Conservation (phyloP, 495 filamentous ascomycete species). For the Amniculicola lignicola region DNA sequence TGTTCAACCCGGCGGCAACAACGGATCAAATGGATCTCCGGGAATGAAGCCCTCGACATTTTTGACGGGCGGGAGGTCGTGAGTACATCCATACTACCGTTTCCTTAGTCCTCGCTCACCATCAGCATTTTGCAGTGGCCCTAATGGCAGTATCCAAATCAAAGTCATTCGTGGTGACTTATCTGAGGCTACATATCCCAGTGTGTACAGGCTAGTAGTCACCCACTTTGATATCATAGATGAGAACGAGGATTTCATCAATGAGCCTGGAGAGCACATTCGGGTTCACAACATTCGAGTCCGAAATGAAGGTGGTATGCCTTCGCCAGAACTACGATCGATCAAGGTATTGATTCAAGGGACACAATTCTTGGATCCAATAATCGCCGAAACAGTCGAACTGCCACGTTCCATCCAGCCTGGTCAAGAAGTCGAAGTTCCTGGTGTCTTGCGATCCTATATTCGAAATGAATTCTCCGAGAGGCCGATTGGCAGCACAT, state of each 20-base stretch:
- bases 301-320: slow-evolving; percentile 37
- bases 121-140: slow-evolving; percentile 12
- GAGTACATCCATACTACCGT: neutral
- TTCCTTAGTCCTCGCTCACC: neutral
- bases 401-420: slow-evolving; percentile 18
- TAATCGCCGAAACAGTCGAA: neutral
- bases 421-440: slow-evolving; percentile 20
- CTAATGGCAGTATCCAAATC: slow-evolving; percentile 36
- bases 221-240: slow-evolving; percentile 45
- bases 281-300: slow-evolving; percentile 44
- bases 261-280: slow-evolving; percentile 48
- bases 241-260: slow-evolving; percentile 48
- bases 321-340: slow-evolving; percentile 9
- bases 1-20: slow-evolving; percentile 3
- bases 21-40: slow-evolving; percentile 35
- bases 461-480: slow-evolving; percentile 14
- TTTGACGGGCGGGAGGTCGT: slow-evolving; percentile 30
- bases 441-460: slow-evolving; percentile 12
- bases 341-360: slow-evolving; percentile 17
- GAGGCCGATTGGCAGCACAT: neutral
- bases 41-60: slow-evolving; percentile 24
- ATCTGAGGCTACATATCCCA: slow-evolving; percentile 38
- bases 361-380: slow-evolving; percentile 10
- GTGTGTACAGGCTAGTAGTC: slow-evolving; percentile 41
- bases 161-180: slow-evolving; percentile 37